Percentiles rank a stretch among this genome's conserved stretches.
phyloP scores from a whole-genome alignment of 2,329 filamentous ascomycete species.

The Beauveria bassiana region DNA sequence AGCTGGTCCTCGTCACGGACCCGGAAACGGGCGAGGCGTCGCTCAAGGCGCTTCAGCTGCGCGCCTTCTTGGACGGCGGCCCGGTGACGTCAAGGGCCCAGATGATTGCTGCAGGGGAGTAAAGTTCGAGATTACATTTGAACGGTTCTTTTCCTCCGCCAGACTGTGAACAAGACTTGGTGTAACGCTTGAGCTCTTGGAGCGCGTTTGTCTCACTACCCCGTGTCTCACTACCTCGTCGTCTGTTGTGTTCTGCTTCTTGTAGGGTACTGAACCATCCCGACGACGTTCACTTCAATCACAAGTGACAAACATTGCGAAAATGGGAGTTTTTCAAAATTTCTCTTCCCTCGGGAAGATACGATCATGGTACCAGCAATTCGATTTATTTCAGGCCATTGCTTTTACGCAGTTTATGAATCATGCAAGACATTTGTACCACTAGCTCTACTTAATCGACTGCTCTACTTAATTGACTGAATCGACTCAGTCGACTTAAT shows the following conservation, averaged over 20 bases:
- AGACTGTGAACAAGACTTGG: neutral
- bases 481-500: neutral
- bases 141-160: neutral
- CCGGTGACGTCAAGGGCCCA: slow-evolving; percentile 11
- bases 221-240: too few species aligned
- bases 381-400: neutral
- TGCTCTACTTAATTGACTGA: neutral
- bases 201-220: too few species aligned
- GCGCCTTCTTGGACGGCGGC: slow-evolving; percentile 7
- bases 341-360: neutral
- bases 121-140: neutral
- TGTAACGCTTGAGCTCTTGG: neutral
- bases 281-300: neutral
- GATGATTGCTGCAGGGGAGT: slow-evolving; percentile 7
- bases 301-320: neutral
- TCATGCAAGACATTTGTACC: neutral
- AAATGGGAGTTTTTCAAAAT: neutral
- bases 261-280: neutral
- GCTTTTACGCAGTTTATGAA: neutral
- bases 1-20: slow-evolving; percentile 1
- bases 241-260: neutral
- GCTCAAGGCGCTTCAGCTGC: slow-evolving; percentile 7
- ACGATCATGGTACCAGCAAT: neutral
- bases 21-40: neutral
- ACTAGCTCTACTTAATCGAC: neutral